Evolutionary conservation across 306 rosid species (phyloP), one percentile per base, ranked within the genome.

Genomic region (Begonia peltatifolia): DNA sequence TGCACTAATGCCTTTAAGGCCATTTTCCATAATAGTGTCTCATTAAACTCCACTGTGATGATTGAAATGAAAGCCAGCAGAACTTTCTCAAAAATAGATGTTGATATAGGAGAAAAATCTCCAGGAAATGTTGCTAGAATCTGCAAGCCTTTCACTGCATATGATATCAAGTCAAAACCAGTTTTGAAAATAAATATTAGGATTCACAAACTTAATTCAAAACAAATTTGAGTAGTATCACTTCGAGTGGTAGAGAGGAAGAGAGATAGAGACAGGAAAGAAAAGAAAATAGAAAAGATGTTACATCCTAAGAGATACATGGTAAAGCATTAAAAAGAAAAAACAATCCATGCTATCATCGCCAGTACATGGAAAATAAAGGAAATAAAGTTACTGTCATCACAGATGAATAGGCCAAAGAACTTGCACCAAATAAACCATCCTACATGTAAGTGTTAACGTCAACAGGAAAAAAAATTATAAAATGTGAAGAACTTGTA

Each of bases 141-240:
- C 76, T 73, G 84, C 83, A 90, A 74, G 53, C 97, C 87, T 74
- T 76, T 84, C 62, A 78, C 97, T 90, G 86, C 79, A 65, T 52
- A 63, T 52, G 66, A 52, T 61, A 13, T 11, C 20, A 52, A 14
- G 54, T 51, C 52, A 52, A 43, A 10, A 52, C 30, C 43, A 47
- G 54, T 12, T 44, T 43, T 42, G 15, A 43, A 46, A 47, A 58
- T 14, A 36, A 18, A 59, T 38, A 22, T 15, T 16, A 49, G 17
- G 30, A 35, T 59, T 48, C 41, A 30, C 49, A 50, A 46, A 46
- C 12, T 10, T 44, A 44, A 11, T 44, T 44, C 14, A 44, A 44
- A 44, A 10, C 11, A 12, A 44, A n/a, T 11, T 44, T 44, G n/a
- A 44, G 9, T 44, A 44, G 6, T 44, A 44, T 2, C 48, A 10